Evolutionary conservation across 2,329 filamentous ascomycete genomes (phyloP), one percentile per base, ranked within the genome.

Genomic region (Calonectria hongkongensis): DNA sequence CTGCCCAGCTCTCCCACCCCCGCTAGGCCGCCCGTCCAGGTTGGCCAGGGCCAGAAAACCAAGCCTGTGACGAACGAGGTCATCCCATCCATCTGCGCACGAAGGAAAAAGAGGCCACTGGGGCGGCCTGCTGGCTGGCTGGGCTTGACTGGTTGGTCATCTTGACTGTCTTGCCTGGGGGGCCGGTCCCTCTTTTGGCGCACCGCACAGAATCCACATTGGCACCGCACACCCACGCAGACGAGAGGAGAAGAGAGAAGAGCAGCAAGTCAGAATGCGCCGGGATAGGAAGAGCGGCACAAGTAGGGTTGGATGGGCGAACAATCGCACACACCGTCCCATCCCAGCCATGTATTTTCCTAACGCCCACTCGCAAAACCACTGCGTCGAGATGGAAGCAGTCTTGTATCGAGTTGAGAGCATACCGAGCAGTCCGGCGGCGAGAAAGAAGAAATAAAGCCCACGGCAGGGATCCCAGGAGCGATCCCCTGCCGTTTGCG

Each of bases 231-330:
- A 41, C 69, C 54, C 69, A 66, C 69, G 56, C 69, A 67, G 65
- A 51, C 47, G 47, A 47, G 43, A 30, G 39, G 48, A 28, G 41
- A 62, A 47, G 60, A 43, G 63, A 25, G 45, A 36, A 41, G 33
- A 43, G 48, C 21, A 39, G 56, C 58, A 72, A 68, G 70, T 64
- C 50, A 72, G 64, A 68, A 72, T 72, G 70, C 70, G 65, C 70
- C 65, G 41, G 56, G 56, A 39, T 62, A 41, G 54, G 65, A 58
- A 56, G 39, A 64, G 56, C 36, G 64, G 30, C 56, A 45, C 45
- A n/a, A 56, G 70, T 68, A 72, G 70, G 70, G 70, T 68, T 72
- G 65, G 48, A 56, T 48, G 62, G 51, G 27, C 69, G 64, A 48
- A 51, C 27, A 39, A 41, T 71, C 62, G 62, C 68, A 68, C 63